Percentiles rank a stretch among this genome's conserved stretches.
These are phyloP conservation scores for Cyberlindnera mississippiensis DNA, from an alignment of 805 yeast species.

Conservation along the genomic window DNA sequence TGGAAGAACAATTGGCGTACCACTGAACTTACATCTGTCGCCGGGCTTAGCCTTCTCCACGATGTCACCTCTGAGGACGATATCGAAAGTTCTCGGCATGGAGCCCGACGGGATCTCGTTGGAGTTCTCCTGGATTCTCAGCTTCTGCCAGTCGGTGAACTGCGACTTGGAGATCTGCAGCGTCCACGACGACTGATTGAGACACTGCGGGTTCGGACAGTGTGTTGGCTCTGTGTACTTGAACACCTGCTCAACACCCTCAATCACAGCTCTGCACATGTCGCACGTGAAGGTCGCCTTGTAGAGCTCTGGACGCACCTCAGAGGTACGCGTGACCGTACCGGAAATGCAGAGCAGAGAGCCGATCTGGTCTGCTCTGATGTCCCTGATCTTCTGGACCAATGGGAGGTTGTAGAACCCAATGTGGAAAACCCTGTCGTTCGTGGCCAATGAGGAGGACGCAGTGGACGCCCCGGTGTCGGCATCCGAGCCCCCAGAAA, in stretches of 20 bases:
- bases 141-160: slow-evolving; percentile 95
- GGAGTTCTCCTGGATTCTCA: slow-evolving; percentile 93
- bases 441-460: slow-evolving; percentile 43
- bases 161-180: slow-evolving; percentile 78
- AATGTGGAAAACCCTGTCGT: slow-evolving; percentile 81
- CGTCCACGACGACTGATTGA: slow-evolving; percentile 82
- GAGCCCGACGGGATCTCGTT: slow-evolving; percentile 97
- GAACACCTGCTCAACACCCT: slow-evolving; percentile 89
- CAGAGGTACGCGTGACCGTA: slow-evolving; percentile 93
- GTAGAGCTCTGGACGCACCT: slow-evolving; percentile 91
- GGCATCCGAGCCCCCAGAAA: slow-evolving; percentile 18
- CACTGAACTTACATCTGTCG: slow-evolving; percentile 89
- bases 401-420: slow-evolving; percentile 85
- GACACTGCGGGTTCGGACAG: slow-evolving; percentile 86
- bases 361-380: slow-evolving; percentile 87
- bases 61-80: slow-evolving; percentile 85
- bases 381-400: slow-evolving; percentile 80
- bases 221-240: slow-evolving; percentile 92
- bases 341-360: slow-evolving; percentile 81
- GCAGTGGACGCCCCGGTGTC: slow-evolving; percentile 32
- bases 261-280: slow-evolving; percentile 76
- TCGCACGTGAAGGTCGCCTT: slow-evolving; percentile 88
- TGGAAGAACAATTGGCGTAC: slow-evolving; percentile 92
- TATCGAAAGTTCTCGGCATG: slow-evolving; percentile 96
- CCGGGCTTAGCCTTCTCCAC: slow-evolving; percentile 98